Base-by-base conservation (phyloP, 805 yeast species). In the Lachancea meyersii region DNA sequence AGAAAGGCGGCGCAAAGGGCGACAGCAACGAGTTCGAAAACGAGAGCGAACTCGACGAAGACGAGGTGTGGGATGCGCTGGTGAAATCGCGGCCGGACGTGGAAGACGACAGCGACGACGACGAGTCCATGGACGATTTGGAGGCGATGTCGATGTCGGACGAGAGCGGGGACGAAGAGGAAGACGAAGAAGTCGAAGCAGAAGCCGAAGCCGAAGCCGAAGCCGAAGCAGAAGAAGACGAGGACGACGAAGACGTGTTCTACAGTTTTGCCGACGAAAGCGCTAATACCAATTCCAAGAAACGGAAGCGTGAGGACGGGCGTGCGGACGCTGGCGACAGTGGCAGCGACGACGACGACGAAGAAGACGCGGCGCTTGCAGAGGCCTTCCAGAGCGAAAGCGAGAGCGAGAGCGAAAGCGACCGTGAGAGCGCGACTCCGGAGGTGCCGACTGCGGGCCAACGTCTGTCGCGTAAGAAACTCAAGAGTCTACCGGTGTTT, bases 1-100 rank as follows among this genome's bases (percentile, higher is more conserved):
- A 55, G 10, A 67, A 18, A 28, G 30, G n/a, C 18, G 32, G 30
- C n/a, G 58, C 5, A 57, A 49, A 22, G 63, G 53, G 1, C 71
- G 64, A 22, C 71, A 59, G 33, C 66, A 59, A 30, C 32, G 32
- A 30, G 8, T 30, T 30, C 32, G 73, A 64, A 19, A 67, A 57
- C 17, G 72, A 70, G 35, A 72, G 68, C 30, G 79, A 72, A 5
- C 51, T 75, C 49, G 75, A 71, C 44, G 93, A 85, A 50, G 88
- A 77, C 38, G 89, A 81, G 53, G 78, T 86, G 27, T 86, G 91
- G 87, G 69, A 79, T 47, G 95, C 94, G 1, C 70, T 86, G 56
- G 86, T 83, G 24, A 75, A 79, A 54, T 77, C 85, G 32, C 75
- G 74, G 46, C 93, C 93, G 1, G 89, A 81, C 31, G 75, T 82